These are phyloP conservation scores for Alternaria sp. DNA, from an alignment of 2,329 filamentous ascomycete genomes.

Conservation along the genomic window DNA sequence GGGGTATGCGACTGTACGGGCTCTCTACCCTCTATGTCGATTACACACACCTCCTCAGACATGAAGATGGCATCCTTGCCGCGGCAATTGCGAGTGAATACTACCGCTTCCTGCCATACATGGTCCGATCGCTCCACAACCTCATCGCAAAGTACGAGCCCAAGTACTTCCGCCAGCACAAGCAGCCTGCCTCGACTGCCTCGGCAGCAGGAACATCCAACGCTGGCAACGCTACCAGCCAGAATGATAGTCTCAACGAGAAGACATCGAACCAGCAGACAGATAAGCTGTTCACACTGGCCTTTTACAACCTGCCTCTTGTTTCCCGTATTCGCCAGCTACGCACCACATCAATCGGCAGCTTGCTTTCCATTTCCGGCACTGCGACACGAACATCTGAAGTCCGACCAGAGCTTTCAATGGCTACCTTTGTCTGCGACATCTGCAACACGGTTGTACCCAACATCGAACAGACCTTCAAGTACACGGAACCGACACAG, in stretches of 20 bases:
- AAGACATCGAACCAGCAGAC: conserved; percentile 93
- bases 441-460: conserved; percentile 83
- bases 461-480: conserved; percentile 96
- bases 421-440: conserved; percentile 92
- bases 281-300: conserved; percentile 92
- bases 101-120: conserved; percentile 92
- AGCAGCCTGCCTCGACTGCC: conserved; percentile 78
- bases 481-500: conserved; percentile 95
- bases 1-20: conserved; percentile 74
- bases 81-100: conserved; percentile 89
- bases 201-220: conserved; percentile 74
- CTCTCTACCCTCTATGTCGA: conserved; percentile 90
- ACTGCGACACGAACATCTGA: conserved; percentile 97
- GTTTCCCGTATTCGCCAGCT: conserved; percentile 86
- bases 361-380: conserved; percentile 92
- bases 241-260: conserved; percentile 65
- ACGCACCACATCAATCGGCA: conserved; percentile 88
- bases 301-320: conserved; percentile 91
- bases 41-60: conserved; percentile 80
- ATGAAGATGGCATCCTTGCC: conserved; percentile 81
- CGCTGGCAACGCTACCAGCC: conserved; percentile 65
- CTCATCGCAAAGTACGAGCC: conserved; percentile 95
- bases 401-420: conserved; percentile 89
- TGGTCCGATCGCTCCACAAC: conserved; percentile 87
- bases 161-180: conserved; percentile 90